Evolutionary conservation across 208 protist genomes (phyloP).

Genomic region (Leishmania braziliensis): DNA sequence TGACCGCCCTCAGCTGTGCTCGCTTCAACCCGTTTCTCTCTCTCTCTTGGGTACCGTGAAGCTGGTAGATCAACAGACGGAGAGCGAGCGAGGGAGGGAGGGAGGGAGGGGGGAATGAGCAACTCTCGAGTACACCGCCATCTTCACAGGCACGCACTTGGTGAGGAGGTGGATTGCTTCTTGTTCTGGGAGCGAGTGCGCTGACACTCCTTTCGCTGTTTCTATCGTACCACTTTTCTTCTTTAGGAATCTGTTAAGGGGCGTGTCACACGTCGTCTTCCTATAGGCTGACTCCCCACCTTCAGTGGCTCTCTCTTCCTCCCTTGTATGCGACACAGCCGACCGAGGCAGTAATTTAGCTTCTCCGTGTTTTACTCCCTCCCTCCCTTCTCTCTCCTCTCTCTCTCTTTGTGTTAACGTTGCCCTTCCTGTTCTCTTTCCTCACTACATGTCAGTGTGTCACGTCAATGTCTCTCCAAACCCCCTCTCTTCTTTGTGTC

Average conservation of each 20-base stretch:
- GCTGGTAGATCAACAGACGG: neutral
- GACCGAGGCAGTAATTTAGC: neutral
- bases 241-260: neutral
- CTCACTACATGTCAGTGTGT: neutral
- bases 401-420: neutral
- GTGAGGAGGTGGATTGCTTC: neutral
- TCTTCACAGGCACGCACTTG: neutral
- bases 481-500: neutral
- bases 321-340: neutral
- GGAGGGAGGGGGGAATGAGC: neutral
- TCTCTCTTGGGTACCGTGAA: neutral
- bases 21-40: neutral
- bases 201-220: neutral
- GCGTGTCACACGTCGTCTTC: neutral
- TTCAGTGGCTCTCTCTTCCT: slow-evolving; percentile 9
- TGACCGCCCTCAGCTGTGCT: neutral
- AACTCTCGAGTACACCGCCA: neutral
- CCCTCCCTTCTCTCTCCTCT: neutral
- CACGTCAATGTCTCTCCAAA: neutral
- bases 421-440: neutral
- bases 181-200: neutral
- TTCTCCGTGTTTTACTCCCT: neutral
- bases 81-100: neutral
- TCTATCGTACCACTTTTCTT: slow-evolving; percentile 15
- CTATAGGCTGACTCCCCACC: neutral